Conservation (phyloP, 257 asterid genomes). For the Fraxinus cuspidata region DNA sequence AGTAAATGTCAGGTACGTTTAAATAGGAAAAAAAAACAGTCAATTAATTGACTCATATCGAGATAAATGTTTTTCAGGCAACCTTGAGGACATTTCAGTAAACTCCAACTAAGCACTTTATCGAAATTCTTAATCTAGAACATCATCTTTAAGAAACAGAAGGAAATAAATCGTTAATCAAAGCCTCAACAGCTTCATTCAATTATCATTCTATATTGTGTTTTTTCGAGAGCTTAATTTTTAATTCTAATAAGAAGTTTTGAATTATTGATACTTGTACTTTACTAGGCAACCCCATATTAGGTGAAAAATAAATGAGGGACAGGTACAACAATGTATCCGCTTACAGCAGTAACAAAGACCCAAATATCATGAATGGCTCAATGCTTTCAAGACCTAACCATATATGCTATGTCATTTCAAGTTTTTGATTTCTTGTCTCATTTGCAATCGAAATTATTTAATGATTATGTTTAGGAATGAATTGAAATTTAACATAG, state of each 20-base stretch:
- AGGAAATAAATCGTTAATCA: too few relatives aligned
- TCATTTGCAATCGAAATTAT: too few relatives aligned
- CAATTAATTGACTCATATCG: too few relatives aligned
- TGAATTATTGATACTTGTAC: background rate
- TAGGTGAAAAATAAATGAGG: background rate
- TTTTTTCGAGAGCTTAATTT: background rate
- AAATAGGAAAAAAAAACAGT: too few relatives aligned
- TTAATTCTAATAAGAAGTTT: too few relatives aligned
- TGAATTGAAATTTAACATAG: too few relatives aligned
- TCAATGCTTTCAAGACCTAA: background rate
- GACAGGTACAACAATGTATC: background rate
- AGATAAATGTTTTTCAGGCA: too few relatives aligned
- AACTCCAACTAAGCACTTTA: too few relatives aligned
- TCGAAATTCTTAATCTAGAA: background rate
- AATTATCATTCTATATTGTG: background rate
- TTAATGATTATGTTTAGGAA: too few relatives aligned
- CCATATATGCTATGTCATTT: background rate
- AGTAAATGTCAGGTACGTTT: too few relatives aligned
- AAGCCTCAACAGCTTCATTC: background rate
- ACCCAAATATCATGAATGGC: background rate
- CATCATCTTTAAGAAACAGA: background rate
- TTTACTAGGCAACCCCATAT: background rate
- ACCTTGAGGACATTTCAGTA: too few relatives aligned
- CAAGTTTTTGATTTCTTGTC: background rate
- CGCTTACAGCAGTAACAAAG: background rate